phyloP scores from a whole-genome alignment of 805 yeast species.

The Starmerella sirachaensis region DNA sequence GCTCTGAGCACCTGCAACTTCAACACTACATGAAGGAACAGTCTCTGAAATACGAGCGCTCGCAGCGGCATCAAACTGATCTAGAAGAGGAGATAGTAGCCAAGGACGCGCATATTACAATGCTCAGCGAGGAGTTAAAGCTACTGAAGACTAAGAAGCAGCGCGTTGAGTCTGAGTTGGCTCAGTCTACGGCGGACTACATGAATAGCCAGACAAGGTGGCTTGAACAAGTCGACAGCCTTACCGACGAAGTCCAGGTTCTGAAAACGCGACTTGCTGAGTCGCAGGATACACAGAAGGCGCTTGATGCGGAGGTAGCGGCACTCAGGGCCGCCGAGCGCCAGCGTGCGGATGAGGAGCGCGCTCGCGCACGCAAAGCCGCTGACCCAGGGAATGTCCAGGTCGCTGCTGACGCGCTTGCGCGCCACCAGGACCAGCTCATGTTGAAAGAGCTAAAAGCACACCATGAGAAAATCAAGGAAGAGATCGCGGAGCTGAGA shows the following conservation, averaged over 20 bases:
- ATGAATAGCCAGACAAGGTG: constrained; percentile 25
- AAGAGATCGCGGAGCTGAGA: constrained; percentile 42
- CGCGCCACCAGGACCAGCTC: constrained; percentile 24
- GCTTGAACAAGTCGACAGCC: constrained; percentile 17
- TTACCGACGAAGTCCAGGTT: constrained; percentile 19
- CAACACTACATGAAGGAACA: constrained; percentile 4
- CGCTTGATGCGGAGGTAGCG: constrained; percentile 1
- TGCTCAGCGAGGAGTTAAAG: constrained; percentile 19
- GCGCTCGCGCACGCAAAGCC: not conserved
- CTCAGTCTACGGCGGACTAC: constrained; percentile 24
- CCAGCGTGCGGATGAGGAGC: constrained; percentile 4
- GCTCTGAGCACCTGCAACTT: too few species aligned
- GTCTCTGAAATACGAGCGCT: not conserved
- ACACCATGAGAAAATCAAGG: constrained; percentile 22
- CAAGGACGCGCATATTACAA: constrained; percentile 17
- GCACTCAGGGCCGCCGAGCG: constrained; percentile 2
- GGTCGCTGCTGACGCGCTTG: constrained; percentile 20
- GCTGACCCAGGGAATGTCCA: constrained; percentile 6
- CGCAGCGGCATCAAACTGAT: constrained; percentile 8
- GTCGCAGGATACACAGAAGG: constrained; percentile 1
- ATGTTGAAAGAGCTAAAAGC: constrained; percentile 25
- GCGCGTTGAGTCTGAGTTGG: constrained; percentile 22
- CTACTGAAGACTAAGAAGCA: constrained; percentile 16
- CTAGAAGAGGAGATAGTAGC: constrained; percentile 25
- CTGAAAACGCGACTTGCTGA: constrained; percentile 12